Base-by-base conservation (phyloP, 2,329 filamentous ascomycete genomes). In the Colletotrichum liaoningense region DNA sequence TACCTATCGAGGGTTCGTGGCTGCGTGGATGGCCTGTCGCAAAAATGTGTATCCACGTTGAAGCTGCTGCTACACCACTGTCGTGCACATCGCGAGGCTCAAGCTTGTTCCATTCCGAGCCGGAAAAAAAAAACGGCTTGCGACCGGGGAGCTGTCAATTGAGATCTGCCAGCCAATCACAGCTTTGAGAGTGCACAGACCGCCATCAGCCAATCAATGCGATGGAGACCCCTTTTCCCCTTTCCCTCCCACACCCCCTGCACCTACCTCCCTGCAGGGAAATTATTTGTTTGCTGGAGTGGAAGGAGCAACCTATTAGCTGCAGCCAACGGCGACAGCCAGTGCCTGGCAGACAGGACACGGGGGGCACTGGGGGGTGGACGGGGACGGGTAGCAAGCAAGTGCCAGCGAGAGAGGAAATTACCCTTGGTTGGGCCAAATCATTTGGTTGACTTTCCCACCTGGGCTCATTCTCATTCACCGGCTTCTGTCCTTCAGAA, bases 211-310 rank as follows among this genome's bases (percentile, higher is more conserved):
- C 75, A 76, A 75, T 77, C 75, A 74, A 49, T 49, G 56, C 28
- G 64, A 16, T 57, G 71, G 63, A n/a, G 55, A 74, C 63, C 75
- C 77, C 77, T 77, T 80, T 77, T 80, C 80, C 80, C 79, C 84
- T 83, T 83, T 84, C 84, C 85, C 82, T 83, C 79, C 38, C 16
- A 42, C 38, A 7, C 49, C 52, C 82, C 83, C 81, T 83, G 82
- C 80, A 79, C 80, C 78, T 80, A 79, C 80, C 78, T 80, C 78
- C 80, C 79, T 80, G 79, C 76, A 83, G 78, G 82, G 85, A 87
- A 88, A 87, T 87, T 88, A 84, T 85, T 85, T 84, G 80, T 82
- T 83, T 85, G 81, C 81, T 82, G 82, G 81, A 81, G 81, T 80
- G 82, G 80, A 81, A 81, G 74, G 76, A 68, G 75, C 77, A 59